phyloP scores from a whole-genome alignment of 2,329 filamentous ascomycete genomes.

The Lecanosticta acicola region DNA sequence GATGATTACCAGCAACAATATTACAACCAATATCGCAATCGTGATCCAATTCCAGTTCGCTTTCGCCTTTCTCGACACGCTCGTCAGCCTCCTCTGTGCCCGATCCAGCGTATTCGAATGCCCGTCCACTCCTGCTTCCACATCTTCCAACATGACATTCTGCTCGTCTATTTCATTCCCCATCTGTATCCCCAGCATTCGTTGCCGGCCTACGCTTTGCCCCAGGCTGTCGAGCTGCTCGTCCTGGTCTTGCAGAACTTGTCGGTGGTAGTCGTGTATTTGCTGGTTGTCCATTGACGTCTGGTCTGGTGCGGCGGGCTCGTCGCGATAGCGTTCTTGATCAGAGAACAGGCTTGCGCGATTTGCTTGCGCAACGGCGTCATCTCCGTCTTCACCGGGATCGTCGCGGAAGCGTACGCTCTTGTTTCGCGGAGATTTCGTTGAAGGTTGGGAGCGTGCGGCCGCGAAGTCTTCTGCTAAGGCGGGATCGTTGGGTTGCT shows the following conservation, averaged over 20 bases:
- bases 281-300: conserved; percentile 68
- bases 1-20: conserved; percentile 75
- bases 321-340: conserved; percentile 57
- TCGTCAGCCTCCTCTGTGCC: conserved; percentile 65
- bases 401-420: conserved; percentile 77
- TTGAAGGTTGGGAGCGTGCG: conserved; percentile 48
- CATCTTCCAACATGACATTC: conserved; percentile 80
- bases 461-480: conserved; percentile 60
- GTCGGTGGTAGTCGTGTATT: conserved; percentile 76
- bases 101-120: conserved; percentile 71
- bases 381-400: conserved; percentile 34
- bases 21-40: conserved; percentile 69
- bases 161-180: conserved; percentile 93
- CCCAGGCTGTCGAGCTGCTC: conserved; percentile 84
- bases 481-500: conserved; percentile 59
- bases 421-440: conserved; percentile 17
- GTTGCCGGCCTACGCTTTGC: conserved; percentile 79
- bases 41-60: conserved; percentile 89
- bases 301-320: conserved; percentile 52
- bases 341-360: conserved; percentile 53
- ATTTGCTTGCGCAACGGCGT: conserved; percentile 45
- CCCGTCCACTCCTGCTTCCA: conserved; percentile 75
- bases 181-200: conserved; percentile 91
- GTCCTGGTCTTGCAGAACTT: conserved; percentile 82
- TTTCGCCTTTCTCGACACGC: conserved; percentile 65